These are phyloP conservation scores for Asterophora parasitica DNA, from an alignment of 768 basidiomycete genomes.

Conservation along the genomic window DNA sequence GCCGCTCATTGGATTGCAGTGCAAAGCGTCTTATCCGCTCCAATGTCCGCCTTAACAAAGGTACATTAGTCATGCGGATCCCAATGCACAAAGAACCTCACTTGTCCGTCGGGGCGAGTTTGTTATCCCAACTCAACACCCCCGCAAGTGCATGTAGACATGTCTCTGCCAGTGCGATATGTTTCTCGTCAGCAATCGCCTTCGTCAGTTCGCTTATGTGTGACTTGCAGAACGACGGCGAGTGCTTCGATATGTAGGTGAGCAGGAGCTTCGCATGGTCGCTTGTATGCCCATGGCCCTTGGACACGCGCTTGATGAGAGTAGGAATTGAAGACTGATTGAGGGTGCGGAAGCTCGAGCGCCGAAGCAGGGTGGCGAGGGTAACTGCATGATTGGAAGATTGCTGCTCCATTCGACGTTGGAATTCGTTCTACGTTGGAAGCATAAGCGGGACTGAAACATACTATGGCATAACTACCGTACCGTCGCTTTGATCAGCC, in stretches of 20 bases:
- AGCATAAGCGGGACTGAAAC: not conserved
- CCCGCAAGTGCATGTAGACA: conserved; percentile 76
- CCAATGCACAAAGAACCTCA: conserved; percentile 31
- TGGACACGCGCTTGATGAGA: conserved; percentile 65
- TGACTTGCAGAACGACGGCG: conserved; percentile 64
- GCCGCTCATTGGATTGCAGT: conserved; percentile 51
- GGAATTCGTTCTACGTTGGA: conserved; percentile 62
- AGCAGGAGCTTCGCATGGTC: conserved; percentile 49
- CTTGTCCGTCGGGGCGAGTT: conserved; percentile 60
- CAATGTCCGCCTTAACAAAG: conserved; percentile 48
- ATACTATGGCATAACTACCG: conserved; percentile 16
- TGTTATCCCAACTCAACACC: conserved; percentile 54
- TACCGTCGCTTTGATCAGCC: conserved; percentile 73
- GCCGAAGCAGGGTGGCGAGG: conserved; percentile 65
- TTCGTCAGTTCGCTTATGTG: conserved; percentile 77
- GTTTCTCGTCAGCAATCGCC: conserved; percentile 63
- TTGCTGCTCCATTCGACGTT: conserved; percentile 69
- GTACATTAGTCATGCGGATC: not conserved
- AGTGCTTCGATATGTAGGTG: conserved; percentile 65
- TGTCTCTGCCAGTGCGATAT: conserved; percentile 50
- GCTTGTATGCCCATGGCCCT: conserved; percentile 35
- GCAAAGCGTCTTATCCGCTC: conserved; percentile 62
- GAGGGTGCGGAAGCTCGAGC: conserved; percentile 65
- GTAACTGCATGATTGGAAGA: conserved; percentile 58
- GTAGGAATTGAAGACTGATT: conserved; percentile 85